Evolutionary conservation across 2,329 filamentous ascomycete genomes (phyloP).

Genomic region (Aulographum hederae): DNA sequence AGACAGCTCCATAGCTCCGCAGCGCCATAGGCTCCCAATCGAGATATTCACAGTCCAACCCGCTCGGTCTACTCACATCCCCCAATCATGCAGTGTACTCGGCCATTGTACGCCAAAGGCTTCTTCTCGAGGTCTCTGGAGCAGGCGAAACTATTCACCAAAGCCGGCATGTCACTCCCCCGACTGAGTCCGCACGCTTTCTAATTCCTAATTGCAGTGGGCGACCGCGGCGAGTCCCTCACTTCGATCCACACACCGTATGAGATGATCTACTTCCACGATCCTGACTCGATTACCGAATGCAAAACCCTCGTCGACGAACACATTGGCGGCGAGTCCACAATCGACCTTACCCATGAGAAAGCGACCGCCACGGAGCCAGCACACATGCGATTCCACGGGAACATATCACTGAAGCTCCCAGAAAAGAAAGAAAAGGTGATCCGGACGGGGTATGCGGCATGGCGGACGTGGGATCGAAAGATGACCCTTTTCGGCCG

Average conservation of each 20-base stretch:
- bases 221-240: too few species aligned
- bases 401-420: slow-evolving; percentile 70
- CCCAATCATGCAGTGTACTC: slow-evolving; percentile 17
- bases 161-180: slow-evolving; percentile 24
- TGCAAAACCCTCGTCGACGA: slow-evolving; percentile 71
- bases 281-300: slow-evolving; percentile 20
- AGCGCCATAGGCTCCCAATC: too few species aligned
- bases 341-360: slow-evolving; percentile 50
- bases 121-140: slow-evolving; percentile 41
- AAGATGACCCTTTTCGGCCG: slow-evolving; percentile 69
- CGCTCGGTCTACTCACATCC: too few species aligned
- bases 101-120: slow-evolving; percentile 14
- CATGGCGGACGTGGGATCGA: slow-evolving; percentile 68
- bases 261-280: slow-evolving; percentile 45
- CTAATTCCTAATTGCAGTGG: too few species aligned
- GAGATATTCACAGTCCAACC: too few species aligned
- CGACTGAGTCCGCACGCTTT: too few species aligned
- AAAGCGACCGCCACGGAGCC: slow-evolving; percentile 22
- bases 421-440: slow-evolving; percentile 57
- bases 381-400: slow-evolving; percentile 66
- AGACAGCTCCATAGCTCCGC: too few species aligned
- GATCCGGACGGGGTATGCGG: slow-evolving; percentile 70
- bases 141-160: slow-evolving; percentile 37
- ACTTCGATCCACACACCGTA: too few species aligned
- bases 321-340: slow-evolving; percentile 75